Percentiles rank a stretch among this genome's conserved stretches.
Conservation (phyloP, 1,284 basidiomycete species). For the Rhodotorula sp. region DNA sequence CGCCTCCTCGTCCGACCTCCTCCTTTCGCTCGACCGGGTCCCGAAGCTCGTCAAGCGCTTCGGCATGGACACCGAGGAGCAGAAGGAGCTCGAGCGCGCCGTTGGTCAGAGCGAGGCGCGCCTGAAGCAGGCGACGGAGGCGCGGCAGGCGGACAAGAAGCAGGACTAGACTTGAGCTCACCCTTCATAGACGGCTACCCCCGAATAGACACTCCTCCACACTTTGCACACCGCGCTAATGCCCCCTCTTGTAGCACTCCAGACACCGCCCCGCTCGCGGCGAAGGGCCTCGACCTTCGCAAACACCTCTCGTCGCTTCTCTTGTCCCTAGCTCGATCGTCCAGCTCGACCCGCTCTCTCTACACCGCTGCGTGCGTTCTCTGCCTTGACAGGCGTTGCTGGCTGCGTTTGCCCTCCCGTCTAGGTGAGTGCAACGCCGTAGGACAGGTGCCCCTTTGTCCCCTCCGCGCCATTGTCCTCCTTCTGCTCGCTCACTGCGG, state of each 20-base stretch:
- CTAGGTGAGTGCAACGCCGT: too few relatives aligned
- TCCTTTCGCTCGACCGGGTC: slow-evolving; percentile 45
- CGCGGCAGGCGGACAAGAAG: neutral
- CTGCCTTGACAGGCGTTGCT: too few relatives aligned
- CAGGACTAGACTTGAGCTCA: neutral
- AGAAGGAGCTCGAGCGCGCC: slow-evolving; percentile 53
- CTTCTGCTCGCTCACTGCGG: neutral
- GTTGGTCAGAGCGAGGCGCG: slow-evolving; percentile 53
- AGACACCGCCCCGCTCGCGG: too few relatives aligned
- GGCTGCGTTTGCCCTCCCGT: too few relatives aligned
- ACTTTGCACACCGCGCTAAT: too few relatives aligned
- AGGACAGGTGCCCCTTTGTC: neutral
- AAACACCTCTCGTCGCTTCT: too few relatives aligned
- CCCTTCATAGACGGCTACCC: neutral
- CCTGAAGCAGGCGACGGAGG: slow-evolving; percentile 29
- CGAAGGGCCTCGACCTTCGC: too few relatives aligned
- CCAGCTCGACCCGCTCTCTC: too few relatives aligned
- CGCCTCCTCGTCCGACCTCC: slow-evolving; percentile 8
- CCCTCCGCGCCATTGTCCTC: neutral
- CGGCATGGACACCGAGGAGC: slow-evolving; percentile 49
- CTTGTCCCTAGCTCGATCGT: too few relatives aligned
- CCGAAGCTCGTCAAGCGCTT: slow-evolving; percentile 49
- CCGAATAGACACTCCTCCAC: neutral
- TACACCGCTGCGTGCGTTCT: too few relatives aligned
- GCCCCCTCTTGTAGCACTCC: neutral